Evolutionary conservation across 2,329 filamentous ascomycete species (phyloP).

Genomic region (Parasarocladium wereldwijsianum): DNA sequence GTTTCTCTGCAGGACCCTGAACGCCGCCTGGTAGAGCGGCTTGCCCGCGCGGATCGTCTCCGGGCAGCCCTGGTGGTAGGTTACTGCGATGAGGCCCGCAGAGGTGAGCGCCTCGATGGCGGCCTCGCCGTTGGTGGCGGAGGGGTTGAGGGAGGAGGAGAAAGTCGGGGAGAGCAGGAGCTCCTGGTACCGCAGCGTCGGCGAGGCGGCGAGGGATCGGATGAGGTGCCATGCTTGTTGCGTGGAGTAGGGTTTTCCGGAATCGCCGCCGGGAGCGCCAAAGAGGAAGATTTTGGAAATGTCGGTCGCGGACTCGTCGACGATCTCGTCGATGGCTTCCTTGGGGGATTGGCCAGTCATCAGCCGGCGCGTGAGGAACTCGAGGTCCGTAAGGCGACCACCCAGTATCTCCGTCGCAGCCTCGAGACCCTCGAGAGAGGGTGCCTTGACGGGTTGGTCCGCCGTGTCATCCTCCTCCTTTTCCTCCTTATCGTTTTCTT

Average conservation of each 20-base stretch:
- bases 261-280: slow-evolving; percentile 31
- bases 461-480: slow-evolving; percentile 10
- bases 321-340: slow-evolving; percentile 73
- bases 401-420: slow-evolving; percentile 69
- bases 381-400: slow-evolving; percentile 86
- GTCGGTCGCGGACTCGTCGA: slow-evolving; percentile 76
- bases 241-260: slow-evolving; percentile 54
- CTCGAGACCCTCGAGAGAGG: slow-evolving; percentile 58
- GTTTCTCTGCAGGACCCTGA: slow-evolving; percentile 57
- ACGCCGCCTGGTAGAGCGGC: slow-evolving; percentile 76
- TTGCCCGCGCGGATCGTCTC: slow-evolving; percentile 65
- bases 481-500: slow-evolving; percentile 13
- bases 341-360: slow-evolving; percentile 73
- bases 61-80: slow-evolving; percentile 60
- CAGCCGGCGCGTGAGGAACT: slow-evolving; percentile 82
- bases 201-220: slow-evolving; percentile 56
- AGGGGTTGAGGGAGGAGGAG: slow-evolving; percentile 34
- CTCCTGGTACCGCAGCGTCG: slow-evolving; percentile 69
- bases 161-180: slow-evolving; percentile 66
- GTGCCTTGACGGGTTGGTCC: slow-evolving; percentile 12
- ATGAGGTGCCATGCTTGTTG: slow-evolving; percentile 88
- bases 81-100: slow-evolving; percentile 72
- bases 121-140: slow-evolving; percentile 48
- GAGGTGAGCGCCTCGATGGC: slow-evolving; percentile 70
- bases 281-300: slow-evolving; percentile 89